Evolutionary conservation across 257 asterid genomes (phyloP).

Genomic region (Solanum phureja): DNA sequence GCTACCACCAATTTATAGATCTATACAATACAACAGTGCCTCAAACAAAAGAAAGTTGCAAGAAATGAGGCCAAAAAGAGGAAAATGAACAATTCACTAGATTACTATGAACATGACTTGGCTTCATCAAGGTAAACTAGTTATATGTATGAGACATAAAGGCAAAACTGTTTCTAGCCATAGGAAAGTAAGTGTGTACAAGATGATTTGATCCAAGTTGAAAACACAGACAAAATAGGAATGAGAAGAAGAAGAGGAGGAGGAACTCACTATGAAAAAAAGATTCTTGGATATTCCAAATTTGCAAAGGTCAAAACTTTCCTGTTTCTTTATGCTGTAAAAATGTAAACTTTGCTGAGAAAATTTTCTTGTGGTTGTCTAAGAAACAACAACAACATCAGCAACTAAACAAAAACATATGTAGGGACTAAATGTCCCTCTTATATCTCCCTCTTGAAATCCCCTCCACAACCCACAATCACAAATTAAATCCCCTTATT

Average conservation of each 20-base stretch:
- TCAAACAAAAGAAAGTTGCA: conserved; percentile 1
- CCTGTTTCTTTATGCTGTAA: background rate
- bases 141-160: background rate
- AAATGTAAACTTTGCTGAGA: background rate
- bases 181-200: background rate
- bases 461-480: background rate
- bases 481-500: background rate
- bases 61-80: background rate
- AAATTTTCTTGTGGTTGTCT: conserved; percentile 26
- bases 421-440: conserved; percentile 4
- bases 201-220: conserved; percentile 13
- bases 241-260: conserved; percentile 1
- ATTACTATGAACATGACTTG: background rate
- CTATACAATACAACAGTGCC: conserved; percentile 7
- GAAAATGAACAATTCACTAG: background rate
- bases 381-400: conserved; percentile 25
- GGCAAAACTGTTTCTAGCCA: background rate
- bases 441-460: background rate
- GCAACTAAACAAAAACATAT: conserved; percentile 14
- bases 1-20: background rate
- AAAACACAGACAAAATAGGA: conserved; percentile 8
- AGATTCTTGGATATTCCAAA: conserved; percentile 79
- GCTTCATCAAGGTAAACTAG: background rate
- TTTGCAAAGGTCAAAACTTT: conserved; percentile 1
- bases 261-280: conserved; percentile 24